Percentiles rank a stretch among this genome's conserved stretches.
These are phyloP conservation scores for Avicennia marina DNA, from an alignment of 257 asterid genomes.

Conservation along the genomic window DNA sequence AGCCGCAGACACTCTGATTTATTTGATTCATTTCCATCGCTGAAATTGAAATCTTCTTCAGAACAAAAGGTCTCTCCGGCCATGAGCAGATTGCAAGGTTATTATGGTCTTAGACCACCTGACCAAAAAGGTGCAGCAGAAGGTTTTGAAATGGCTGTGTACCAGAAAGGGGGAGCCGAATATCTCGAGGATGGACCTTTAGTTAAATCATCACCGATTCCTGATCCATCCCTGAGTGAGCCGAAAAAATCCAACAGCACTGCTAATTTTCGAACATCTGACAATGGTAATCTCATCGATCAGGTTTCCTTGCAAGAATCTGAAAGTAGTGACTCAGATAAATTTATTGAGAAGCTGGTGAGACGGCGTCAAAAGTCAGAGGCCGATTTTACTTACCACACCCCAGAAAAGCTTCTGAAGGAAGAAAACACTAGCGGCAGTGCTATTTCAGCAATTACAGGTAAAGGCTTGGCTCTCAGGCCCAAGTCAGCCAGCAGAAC, in stretches of 20 bases:
- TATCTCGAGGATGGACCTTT: slow-evolving; percentile 47
- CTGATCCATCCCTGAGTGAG: slow-evolving; percentile 44
- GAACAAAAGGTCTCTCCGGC: slow-evolving; percentile 55
- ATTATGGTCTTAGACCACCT: slow-evolving; percentile 43
- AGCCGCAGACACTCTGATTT: slow-evolving; percentile 62
- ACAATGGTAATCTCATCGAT: slow-evolving; percentile 29
- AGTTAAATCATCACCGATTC: slow-evolving; percentile 21
- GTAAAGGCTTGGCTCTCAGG: slow-evolving; percentile 72
- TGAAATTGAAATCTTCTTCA: slow-evolving; percentile 53
- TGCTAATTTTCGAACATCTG: slow-evolving; percentile 44
- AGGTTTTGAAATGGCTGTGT: slow-evolving; percentile 62
- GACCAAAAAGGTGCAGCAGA: slow-evolving; percentile 36
- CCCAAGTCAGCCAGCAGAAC: slow-evolving; percentile 55
- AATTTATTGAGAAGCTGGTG: slow-evolving; percentile 44
- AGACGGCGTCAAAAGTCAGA: slow-evolving; percentile 59
- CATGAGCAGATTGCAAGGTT: slow-evolving; percentile 55
- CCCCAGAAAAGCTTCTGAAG: slow-evolving; percentile 51
- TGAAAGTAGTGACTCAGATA: slow-evolving; percentile 25
- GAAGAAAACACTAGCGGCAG: slow-evolving; percentile 45
- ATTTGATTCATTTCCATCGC: slow-evolving; percentile 69
- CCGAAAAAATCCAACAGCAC: slow-evolving; percentile 60
- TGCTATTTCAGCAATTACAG: slow-evolving; percentile 43
- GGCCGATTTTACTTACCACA: slow-evolving; percentile 30
- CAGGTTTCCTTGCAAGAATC: slow-evolving; percentile 29
- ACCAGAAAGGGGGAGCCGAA: slow-evolving; percentile 43